phyloP scores from a whole-genome alignment of 1,284 basidiomycete species.

The Moesziomyces parantarcticus region DNA sequence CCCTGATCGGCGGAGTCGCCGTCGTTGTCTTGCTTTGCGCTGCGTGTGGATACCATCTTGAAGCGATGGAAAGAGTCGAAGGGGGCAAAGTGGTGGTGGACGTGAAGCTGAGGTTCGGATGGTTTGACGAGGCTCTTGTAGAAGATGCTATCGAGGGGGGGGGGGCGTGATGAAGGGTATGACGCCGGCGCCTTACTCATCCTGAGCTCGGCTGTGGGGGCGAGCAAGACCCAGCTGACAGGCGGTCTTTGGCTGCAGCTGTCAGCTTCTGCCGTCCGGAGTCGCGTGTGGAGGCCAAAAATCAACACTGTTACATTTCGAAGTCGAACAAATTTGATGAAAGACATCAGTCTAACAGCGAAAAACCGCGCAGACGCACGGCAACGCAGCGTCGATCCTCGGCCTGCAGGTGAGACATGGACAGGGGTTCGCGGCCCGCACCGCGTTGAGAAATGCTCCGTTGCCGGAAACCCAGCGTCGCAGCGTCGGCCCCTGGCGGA shows the following conservation, averaged over 20 bases:
- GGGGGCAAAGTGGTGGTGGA: not conserved
- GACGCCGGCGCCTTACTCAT: conserved; percentile 39
- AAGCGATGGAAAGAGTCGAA: too few relatives aligned
- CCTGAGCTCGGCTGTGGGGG: not conserved
- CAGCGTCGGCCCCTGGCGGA: too few relatives aligned
- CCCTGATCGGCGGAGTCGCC: conserved; percentile 4
- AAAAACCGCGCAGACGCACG: not conserved
- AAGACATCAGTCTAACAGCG: not conserved
- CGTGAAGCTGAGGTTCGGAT: too few relatives aligned
- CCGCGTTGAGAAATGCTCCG: too few relatives aligned
- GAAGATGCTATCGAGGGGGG: not conserved
- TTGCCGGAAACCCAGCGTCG: too few relatives aligned
- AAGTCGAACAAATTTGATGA: too few relatives aligned
- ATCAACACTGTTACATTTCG: not conserved
- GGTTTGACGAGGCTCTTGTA: not conserved
- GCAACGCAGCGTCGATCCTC: conserved; percentile 9
- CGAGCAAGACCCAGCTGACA: too few relatives aligned
- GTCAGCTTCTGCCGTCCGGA: too few relatives aligned
- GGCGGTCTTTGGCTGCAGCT: too few relatives aligned
- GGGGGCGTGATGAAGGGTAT: too few relatives aligned
- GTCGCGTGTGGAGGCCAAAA: conserved; percentile 1
- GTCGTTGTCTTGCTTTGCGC: conserved; percentile 6
- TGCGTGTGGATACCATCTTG: conserved; percentile 35
- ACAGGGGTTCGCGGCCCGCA: conserved; percentile 1
- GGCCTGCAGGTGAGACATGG: conserved; percentile 11